Conservation (phyloP, 306 rosid species). For the Pueraria montana region DNA sequence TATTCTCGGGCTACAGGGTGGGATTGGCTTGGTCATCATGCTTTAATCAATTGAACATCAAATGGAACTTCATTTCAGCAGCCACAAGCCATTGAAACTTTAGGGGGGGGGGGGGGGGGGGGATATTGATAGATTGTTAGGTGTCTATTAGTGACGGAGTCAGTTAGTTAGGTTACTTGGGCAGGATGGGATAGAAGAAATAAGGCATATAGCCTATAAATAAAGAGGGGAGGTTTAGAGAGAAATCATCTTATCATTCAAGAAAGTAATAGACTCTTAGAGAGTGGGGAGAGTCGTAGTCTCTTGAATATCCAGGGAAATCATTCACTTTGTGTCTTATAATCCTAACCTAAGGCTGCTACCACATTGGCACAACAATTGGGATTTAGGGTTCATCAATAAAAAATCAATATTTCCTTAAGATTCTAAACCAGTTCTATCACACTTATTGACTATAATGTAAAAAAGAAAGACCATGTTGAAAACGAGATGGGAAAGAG, state of each 20-base stretch:
- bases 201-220: neutral
- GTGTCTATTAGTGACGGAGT: too few species aligned
- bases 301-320: neutral
- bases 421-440: neutral
- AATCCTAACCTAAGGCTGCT: neutral
- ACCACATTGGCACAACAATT: neutral
- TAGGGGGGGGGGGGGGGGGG: too few species aligned
- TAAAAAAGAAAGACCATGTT: conserved; percentile 10
- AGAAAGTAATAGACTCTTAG: neutral
- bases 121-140: too few species aligned
- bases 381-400: neutral
- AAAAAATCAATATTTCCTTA: neutral
- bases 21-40: too few species aligned
- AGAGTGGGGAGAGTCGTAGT: neutral
- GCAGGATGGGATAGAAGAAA: too few species aligned
- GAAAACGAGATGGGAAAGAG: conserved; percentile 41
- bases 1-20: too few species aligned
- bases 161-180: too few species aligned
- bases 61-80: too few species aligned
- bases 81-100: too few species aligned
- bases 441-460: conserved; percentile 17
- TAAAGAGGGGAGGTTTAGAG: neutral
- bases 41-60: too few species aligned
- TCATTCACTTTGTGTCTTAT: neutral
- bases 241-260: too few species aligned